Evolutionary conservation across 2,329 filamentous ascomycete species (phyloP), one percentile per base, ranked within the genome.

Genomic region (Clonostachys chloroleuca): DNA sequence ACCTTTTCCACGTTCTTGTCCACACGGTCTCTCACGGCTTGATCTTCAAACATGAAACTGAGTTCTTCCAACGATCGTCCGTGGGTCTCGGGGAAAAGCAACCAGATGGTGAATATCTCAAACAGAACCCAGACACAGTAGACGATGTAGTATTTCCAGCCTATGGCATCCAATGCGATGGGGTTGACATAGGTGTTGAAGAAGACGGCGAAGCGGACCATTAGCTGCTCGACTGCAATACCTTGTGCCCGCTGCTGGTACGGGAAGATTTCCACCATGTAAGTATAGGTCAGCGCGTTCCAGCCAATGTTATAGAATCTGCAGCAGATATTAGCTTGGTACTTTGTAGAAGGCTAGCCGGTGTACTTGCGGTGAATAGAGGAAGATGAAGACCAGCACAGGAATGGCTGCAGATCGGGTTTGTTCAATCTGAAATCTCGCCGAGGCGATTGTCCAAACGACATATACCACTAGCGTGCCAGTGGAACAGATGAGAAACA

Each of bases 271-370:
- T 57, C 54, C 10, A 52, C 48, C 8, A 51, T 47, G 51, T 57
- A 57, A 4, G 52, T 46, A 17, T 53, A 55, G 0, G 74, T 72
- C 30, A 80, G 62, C 5, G 76, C 70, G 47, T 77, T 78, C 60
- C 76, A 77, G 12, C 72, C 75, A 43, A 78, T 66, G 51, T 77
- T 77, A 57, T 78, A 80, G 54, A 65, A 67, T 34, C 73, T 66
- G 46, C 24, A 30, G 24, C 61, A 65, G 10, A 30, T 30, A 57
- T 34, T 12, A 4, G 42, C 39, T 24, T 41, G 17, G 24, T 44
- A 17, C 39, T 48, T 37, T 42, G n/a, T 9, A 71, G 73, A 5
- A 70, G 66, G 12, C 68, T 55, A 48, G 17, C 59, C 52, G 13
- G n/a, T 47, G 17, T 24, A 42, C 49, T 42, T 44, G 71, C 8